Conservation (phyloP, 352 stramenopile genomes). For the Plasmopara muralis region DNA sequence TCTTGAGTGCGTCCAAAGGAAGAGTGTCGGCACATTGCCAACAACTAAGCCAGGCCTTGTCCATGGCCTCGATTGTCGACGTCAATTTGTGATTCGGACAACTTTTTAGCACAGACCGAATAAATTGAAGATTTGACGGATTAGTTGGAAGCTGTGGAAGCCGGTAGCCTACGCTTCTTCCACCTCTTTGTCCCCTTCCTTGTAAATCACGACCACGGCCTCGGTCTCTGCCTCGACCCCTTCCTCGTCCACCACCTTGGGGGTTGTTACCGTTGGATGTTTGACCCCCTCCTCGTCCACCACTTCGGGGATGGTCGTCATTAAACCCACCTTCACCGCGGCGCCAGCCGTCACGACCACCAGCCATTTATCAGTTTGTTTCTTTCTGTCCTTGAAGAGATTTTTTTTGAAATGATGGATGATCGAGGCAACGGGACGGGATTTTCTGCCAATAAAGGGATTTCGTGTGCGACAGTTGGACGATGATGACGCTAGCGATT, state of each 20-base stretch:
- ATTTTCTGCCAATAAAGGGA: not conserved
- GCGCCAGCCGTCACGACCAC: slow-evolving; percentile 8
- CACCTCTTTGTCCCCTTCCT: slow-evolving; percentile 1
- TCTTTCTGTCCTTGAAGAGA: not conserved
- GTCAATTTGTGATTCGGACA: slow-evolving; percentile 40
- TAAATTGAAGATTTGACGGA: slow-evolving; percentile 38
- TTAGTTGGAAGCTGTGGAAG: slow-evolving; percentile 7
- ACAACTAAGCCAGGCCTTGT: slow-evolving; percentile 39
- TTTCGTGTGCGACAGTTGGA: not conserved
- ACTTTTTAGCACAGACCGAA: slow-evolving; percentile 30
- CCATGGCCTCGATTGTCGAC: slow-evolving; percentile 23
- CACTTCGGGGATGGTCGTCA: no score
- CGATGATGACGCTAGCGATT: slow-evolving; percentile 1
- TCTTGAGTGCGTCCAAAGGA: slow-evolving; percentile 28
- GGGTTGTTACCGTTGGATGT: not conserved
- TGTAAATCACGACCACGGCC: slow-evolving; percentile 1
- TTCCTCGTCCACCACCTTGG: not conserved
- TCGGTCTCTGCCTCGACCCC: slow-evolving; percentile 3
- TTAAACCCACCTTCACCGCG: slow-evolving; percentile 1
- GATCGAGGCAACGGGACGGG: no score
- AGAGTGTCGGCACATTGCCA: slow-evolving; percentile 37
- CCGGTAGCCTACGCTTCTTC: not conserved
- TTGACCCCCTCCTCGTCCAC: no score
- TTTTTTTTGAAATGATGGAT: no score
- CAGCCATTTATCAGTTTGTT: slow-evolving; percentile 7